A percentile compares a stretch with the other conserved stretches of the same genome.
Conservation (phyloP, 2,329 filamentous ascomycete genomes). For the Hypoxylon sp. region DNA sequence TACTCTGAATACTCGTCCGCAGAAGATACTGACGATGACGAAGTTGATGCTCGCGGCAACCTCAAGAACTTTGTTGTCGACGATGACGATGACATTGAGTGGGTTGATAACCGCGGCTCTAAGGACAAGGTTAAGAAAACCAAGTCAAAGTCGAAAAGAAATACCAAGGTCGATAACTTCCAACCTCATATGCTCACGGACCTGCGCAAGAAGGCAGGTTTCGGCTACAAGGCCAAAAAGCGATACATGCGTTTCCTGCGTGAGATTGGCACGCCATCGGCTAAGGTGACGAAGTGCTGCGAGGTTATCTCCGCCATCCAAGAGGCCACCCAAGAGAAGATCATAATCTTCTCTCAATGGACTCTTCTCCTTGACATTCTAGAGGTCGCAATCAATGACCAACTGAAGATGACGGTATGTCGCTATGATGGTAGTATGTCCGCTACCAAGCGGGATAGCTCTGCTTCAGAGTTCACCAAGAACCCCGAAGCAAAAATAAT, state of each 20-base stretch:
- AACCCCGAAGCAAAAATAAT: constrained; percentile 74
- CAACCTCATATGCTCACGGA: constrained; percentile 55
- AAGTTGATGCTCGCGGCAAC: constrained; percentile 51
- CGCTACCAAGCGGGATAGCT: constrained; percentile 73
- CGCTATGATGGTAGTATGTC: constrained; percentile 86
- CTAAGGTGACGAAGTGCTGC: constrained; percentile 79
- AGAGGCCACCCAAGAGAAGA: constrained; percentile 74
- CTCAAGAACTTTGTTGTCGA: constrained; percentile 49
- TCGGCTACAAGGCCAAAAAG: constrained; percentile 74
- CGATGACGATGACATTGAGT: constrained; percentile 57
- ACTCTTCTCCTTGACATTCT: constrained; percentile 83
- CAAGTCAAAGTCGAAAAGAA: constrained; percentile 55
- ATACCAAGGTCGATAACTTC: constrained; percentile 56
- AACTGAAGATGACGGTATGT: constrained; percentile 68
- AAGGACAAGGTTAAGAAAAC: constrained; percentile 47
- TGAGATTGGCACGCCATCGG: constrained; percentile 79
- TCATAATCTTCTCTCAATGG: constrained; percentile 86
- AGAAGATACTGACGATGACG: constrained; percentile 55
- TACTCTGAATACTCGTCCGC: constrained; percentile 50
- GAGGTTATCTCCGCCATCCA: constrained; percentile 70
- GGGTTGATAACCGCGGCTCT: constrained; percentile 53
- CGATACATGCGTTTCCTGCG: constrained; percentile 79
- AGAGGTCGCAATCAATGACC: constrained; percentile 76
- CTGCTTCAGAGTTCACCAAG: constrained; percentile 76
- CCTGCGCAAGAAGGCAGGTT: constrained; percentile 76